Evolutionary conservation across 2,329 filamentous ascomycete species (phyloP), one percentile per base, ranked within the genome.

Genomic region (Colletotrichum melonis): DNA sequence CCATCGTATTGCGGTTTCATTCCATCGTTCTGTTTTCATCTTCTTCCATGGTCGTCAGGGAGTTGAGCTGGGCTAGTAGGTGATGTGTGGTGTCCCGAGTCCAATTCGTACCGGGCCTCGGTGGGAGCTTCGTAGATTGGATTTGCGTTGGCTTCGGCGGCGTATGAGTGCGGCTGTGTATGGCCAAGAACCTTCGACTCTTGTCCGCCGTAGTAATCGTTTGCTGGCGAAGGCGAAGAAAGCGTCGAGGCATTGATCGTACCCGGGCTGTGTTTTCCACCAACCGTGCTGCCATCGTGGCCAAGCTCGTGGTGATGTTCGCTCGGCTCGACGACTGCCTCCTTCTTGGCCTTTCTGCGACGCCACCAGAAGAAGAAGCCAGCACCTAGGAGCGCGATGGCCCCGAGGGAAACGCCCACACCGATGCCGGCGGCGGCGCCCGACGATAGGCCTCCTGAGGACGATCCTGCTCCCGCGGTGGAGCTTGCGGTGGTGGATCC

Each of bases 371-470:
- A 76, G 72, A 81, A 78, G 35, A 75, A 71, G 0, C 62, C 64
- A 14, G 77, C 63, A 11, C 65, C 76, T 28, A 80, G 46, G 46
- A 76, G 62, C 35, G 72, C 76, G 26, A 82, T 66, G 55, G 78
- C 75, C 54, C 69, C 80, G 14, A 82, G 66, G 2, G 74, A 76
- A 26, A 76, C 77, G 19, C 80, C 80, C 35, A 81, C 74, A 5
- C 78, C 80, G 28, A 82, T 78, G 7, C 80, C 81, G 4, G 80
- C 80, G 0, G 78, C 77, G 1, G 78, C 80, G 26, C 78, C 80
- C 5, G 78, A 38, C 12, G 80, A 81, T 19, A 82, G 75, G 6
- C 77, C 75, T 32, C 58, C 30, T 14, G 57, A 60, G 2, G 73
- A 69, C 1, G 55, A 62, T 8, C 42, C 42, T 22, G 71, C 22